Base-by-base conservation (phyloP, 805 yeast species). In the Wickerhamiella brachini region DNA sequence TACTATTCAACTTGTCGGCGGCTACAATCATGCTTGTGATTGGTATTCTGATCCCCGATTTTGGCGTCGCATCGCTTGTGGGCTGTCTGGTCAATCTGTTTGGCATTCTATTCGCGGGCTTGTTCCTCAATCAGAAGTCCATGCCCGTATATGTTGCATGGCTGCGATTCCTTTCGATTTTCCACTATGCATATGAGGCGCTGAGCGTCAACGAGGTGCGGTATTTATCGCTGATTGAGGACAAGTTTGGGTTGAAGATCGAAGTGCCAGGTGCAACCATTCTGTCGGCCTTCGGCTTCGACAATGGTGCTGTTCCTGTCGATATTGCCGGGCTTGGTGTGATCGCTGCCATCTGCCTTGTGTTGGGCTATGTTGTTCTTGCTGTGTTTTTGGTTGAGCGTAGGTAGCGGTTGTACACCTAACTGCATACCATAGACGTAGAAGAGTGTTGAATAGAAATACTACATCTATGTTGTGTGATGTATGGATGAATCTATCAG, bases 201-300 rank as follows among this genome's bases (percentile, higher is more conserved):
- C 71, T 93, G 56, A 75, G 88, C 2, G 89, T 93, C 51, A 93
- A 93, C 65, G 98, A 93, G 64, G 97, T 90, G 9, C 84, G 82
- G 61, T 85, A 86, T 37, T 73, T 93, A 63, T 80, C 86, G 13
- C 72, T 93, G 59, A 79, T 78, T 56, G 98, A 93, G 64, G 81
- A 79, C 63, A 93, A 93, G 67, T 90, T 83, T 62, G 98, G 98
- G 0, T 74, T 93, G 44, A 84, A 89, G 45, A 90, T 93, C 59
- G 95, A 88, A 66, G 94, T 93, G 15, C 98, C 98, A 0, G 98
- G 98, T 10, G 97, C 98, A 1, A 94, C 95, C 1, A 93, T 93
- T 51, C 73, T 93, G 58, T 85, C 95, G 58, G 87, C 97, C 0
- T 93, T 93, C 71, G 98, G 98, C 0, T 93, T 93, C 65, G 77